Evolutionary conservation across 208 protist species (phyloP).

Genomic region (Leishmania mexicana): DNA sequence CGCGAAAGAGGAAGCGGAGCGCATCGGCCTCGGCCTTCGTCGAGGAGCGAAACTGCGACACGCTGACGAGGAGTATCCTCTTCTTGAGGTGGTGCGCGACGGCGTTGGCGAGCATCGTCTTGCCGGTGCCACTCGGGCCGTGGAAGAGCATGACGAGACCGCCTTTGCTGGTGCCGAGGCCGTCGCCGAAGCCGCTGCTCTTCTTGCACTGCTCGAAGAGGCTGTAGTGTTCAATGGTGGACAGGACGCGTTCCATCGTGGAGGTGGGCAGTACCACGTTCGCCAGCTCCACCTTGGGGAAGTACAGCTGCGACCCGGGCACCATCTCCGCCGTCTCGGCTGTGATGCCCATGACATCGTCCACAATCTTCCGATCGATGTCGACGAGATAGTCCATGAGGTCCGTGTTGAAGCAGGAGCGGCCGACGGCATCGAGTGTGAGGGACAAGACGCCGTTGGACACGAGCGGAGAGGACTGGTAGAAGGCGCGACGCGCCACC

Average conservation of each 20-base stretch:
- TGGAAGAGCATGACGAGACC: conserved; percentile 93
- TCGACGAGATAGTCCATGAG: conserved; percentile 92
- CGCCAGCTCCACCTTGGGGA: conserved; percentile 68
- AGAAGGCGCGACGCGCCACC: conserved; percentile 82
- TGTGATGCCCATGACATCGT: conserved; percentile 89
- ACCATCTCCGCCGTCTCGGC: conserved; percentile 92
- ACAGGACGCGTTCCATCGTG: conserved; percentile 83
- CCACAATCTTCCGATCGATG: conserved; percentile 93
- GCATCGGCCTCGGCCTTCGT: conserved; percentile 64
- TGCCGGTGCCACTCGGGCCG: conserved; percentile 91
- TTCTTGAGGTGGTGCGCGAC: conserved; percentile 89
- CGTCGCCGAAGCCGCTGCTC: conserved; percentile 77
- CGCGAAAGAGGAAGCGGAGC: conserved; percentile 91
- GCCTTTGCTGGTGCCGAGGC: conserved; percentile 54
- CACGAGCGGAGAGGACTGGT: conserved; percentile 80
- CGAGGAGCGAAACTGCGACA: conserved; percentile 78
- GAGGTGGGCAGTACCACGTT: conserved; percentile 84
- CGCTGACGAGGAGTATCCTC: conserved; percentile 87
- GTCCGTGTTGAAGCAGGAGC: conserved; percentile 88
- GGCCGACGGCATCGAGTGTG: conserved; percentile 46
- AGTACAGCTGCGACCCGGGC: conserved; percentile 86
- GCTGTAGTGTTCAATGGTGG: conserved; percentile 87
- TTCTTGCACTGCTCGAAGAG: conserved; percentile 84
- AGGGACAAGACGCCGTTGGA: conserved; percentile 74
- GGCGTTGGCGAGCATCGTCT: conserved; percentile 95